Base-by-base conservation (phyloP, 805 yeast genomes). In the Yamadazyma philogaea region DNA sequence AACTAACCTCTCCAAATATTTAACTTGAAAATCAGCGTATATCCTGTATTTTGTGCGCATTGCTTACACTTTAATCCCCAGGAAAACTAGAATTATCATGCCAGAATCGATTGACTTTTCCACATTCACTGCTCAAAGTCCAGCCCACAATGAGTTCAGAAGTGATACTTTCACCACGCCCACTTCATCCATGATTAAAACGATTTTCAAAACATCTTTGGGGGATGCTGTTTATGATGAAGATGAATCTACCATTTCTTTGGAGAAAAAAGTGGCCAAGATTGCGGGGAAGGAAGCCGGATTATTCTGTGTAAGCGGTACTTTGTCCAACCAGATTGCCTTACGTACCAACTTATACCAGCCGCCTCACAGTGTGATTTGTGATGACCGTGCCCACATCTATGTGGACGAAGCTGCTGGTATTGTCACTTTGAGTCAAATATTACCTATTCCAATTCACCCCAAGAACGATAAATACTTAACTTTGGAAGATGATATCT, bases 151-250 rank as follows among this genome's bases (percentile, higher is more conserved):
- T 46, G 74, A 69, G 44, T 69, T 68, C 51, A 57, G 73, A 34
- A 64, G 91, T 54, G 98, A 90, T 61, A 90, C 97, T 1, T 87
- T 88, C 74, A 89, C 96, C 3, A 84, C 86, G 10, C 97, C 97
- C 17, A 79, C 96, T 0, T 67, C 69, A 26, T 70, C 77, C 31
- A 87, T 89, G 91, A 59, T 84, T 15, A 46, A 53, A n/a, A 72
- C 75, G 43, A 80, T 88, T 35, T 39, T 45, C 24, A 51, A 59
- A 5, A 77, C 86, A 21, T 66, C 90, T 1, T 72, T 78, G 37
- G 97, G 97, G 34, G 97, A 90, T 57, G 77, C 91, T 7, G 96
- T 90, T n/a, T 87, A 87, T 65, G 74, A 78, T 49, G 96, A 90
- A 59, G 98, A 90, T 59, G 63, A 64, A 16, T 79, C 82, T 50